phyloP scores from a whole-genome alignment of 2,329 filamentous ascomycete genomes.

The Penicillium expansum region DNA sequence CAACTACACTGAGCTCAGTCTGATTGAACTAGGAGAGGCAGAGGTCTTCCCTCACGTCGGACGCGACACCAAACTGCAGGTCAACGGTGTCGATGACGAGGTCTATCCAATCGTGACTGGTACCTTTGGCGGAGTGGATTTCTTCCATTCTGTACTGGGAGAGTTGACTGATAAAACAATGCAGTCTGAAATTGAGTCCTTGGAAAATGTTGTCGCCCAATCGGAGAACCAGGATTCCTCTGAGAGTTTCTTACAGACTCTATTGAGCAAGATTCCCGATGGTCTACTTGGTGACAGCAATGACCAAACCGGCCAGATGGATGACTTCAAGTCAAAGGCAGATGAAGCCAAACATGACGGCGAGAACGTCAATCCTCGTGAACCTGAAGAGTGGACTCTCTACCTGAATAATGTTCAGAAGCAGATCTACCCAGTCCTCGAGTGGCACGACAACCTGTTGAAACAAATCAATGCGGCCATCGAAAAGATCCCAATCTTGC shows the following conservation, averaged over 20 bases:
- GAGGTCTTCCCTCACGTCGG: constrained; percentile 87
- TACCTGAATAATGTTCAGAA: constrained; percentile 70
- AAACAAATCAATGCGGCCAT: constrained; percentile 73
- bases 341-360: constrained; percentile 72
- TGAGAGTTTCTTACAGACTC: constrained; percentile 71
- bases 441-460: constrained; percentile 88
- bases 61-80: constrained; percentile 64
- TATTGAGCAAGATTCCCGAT: constrained; percentile 77
- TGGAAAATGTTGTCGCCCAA: constrained; percentile 74
- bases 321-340: constrained; percentile 76
- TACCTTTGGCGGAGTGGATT: constrained; percentile 93
- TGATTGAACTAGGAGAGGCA: constrained; percentile 80
- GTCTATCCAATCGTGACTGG: constrained; percentile 86
- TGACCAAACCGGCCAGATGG: constrained; percentile 66
- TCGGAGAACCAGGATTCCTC: constrained; percentile 61
- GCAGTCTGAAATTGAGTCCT: constrained; percentile 84
- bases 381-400: constrained; percentile 79
- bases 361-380: constrained; percentile 68
- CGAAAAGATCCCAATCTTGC: constrained; percentile 80
- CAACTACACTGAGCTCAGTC: constrained; percentile 84
- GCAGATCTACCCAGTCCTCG: constrained; percentile 83
- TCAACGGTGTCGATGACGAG: constrained; percentile 62
- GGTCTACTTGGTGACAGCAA: constrained; percentile 71
- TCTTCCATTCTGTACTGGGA: constrained; percentile 80
- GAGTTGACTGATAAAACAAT: constrained; percentile 83